These are phyloP conservation scores for Dovyalis caffra DNA, from an alignment of 345 rosid genomes.

Conservation along the genomic window DNA sequence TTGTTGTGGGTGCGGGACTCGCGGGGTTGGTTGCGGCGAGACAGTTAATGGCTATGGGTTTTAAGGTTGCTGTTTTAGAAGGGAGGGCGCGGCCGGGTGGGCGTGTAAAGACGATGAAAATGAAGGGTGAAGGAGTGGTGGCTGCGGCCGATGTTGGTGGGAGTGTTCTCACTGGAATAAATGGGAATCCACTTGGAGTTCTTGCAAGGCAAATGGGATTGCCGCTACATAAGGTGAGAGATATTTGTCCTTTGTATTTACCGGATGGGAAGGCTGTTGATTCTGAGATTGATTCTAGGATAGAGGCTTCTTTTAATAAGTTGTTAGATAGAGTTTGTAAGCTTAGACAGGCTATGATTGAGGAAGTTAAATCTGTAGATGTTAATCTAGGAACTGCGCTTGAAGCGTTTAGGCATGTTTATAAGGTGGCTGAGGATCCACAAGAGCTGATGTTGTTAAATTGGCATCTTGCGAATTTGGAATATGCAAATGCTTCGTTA, in stretches of 20 bases:
- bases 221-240: constrained; percentile 97
- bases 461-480: constrained; percentile 95
- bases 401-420: constrained; percentile 73
- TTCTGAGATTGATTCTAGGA: constrained; percentile 68
- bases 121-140: constrained; percentile 73
- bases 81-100: constrained; percentile 87
- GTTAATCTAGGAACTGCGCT: constrained; percentile 82
- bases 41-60: constrained; percentile 79
- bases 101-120: constrained; percentile 74
- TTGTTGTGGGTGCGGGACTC: constrained; percentile 83
- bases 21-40: constrained; percentile 89
- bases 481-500: constrained; percentile 90
- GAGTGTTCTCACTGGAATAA: constrained; percentile 91
- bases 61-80: constrained; percentile 85
- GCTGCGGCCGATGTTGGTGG: constrained; percentile 93
- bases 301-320: constrained; percentile 84
- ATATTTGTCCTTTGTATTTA: constrained; percentile 85
- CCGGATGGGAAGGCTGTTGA: constrained; percentile 78
- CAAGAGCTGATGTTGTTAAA: constrained; percentile 84
- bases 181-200: constrained; percentile 93
- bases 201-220: constrained; percentile 80
- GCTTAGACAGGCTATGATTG: constrained; percentile 93
- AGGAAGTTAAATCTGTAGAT: constrained; percentile 86
- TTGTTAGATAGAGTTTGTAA: constrained; percentile 88
- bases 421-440: constrained; percentile 72